These are phyloP conservation scores for Ceratocystis huliohia DNA, from an alignment of 2,329 filamentous ascomycete species.

Conservation along the genomic window DNA sequence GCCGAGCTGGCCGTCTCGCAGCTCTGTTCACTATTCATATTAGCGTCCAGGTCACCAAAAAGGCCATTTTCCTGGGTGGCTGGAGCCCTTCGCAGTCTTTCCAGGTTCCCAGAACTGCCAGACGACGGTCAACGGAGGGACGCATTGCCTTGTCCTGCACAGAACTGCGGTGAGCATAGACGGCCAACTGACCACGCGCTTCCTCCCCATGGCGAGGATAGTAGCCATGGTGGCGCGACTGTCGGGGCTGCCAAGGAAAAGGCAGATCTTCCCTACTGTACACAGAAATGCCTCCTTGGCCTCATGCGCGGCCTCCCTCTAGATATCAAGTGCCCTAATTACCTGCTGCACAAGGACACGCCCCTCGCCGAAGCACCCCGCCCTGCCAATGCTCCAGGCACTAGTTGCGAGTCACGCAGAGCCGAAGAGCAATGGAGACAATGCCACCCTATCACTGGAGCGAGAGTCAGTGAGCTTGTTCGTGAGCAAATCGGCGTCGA, in stretches of 20 bases:
- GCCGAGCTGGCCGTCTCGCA: neutral
- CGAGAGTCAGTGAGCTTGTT: neutral
- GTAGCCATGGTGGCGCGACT: neutral
- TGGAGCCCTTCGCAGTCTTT: neutral
- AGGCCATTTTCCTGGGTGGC: neutral
- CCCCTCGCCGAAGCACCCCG: neutral
- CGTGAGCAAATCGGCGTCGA: neutral
- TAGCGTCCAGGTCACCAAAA: neutral
- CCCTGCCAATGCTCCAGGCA: neutral
- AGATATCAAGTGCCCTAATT: neutral
- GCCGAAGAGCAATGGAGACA: no score
- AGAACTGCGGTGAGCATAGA: no score
- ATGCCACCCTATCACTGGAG: neutral
- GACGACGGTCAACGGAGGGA: neutral
- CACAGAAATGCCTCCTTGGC: neutral
- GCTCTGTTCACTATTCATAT: neutral
- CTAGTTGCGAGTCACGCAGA: neutral
- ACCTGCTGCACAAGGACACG: neutral
- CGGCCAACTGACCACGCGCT: no score
- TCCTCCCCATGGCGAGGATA: neutral
- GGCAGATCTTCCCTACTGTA: neutral
- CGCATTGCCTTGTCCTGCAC: no score
- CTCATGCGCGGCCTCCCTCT: neutral
- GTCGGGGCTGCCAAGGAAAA: neutral
- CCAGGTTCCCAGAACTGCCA: neutral